phyloP scores from a whole-genome alignment of 768 basidiomycete genomes.

The Phallus indusiatus region DNA sequence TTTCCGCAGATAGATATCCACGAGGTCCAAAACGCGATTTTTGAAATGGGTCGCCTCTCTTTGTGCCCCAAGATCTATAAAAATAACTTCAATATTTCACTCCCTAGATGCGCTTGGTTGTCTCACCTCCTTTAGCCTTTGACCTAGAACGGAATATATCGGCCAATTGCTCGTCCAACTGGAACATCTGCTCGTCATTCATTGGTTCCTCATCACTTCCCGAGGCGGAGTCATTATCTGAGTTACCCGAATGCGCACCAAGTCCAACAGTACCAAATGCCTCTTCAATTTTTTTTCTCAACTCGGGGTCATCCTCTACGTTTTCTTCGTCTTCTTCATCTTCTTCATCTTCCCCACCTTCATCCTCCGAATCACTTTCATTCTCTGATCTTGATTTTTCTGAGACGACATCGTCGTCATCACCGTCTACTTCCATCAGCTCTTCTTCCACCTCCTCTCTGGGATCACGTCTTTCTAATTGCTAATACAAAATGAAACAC shows the following conservation, averaged over 20 bases:
- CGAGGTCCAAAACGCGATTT: constrained; percentile 89
- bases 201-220: constrained; percentile 54
- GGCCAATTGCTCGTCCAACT: constrained; percentile 86
- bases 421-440: constrained; percentile 20
- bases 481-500: constrained; percentile 34
- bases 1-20: constrained; percentile 74
- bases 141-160: constrained; percentile 70
- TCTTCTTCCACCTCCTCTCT: constrained; percentile 28
- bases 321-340: constrained; percentile 37
- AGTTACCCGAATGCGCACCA: constrained; percentile 45
- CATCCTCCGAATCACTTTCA: constrained; percentile 15
- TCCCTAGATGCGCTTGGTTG: neutral
- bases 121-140: constrained; percentile 45
- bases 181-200: constrained; percentile 99
- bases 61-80: constrained; percentile 54
- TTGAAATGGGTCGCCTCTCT: constrained; percentile 94
- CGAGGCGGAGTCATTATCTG: constrained; percentile 32
- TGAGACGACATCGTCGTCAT: constrained; percentile 26
- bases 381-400: constrained; percentile 26
- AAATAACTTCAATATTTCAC: neutral
- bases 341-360: constrained; percentile 38
- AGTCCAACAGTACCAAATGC: constrained; percentile 52
- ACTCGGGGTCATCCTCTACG: constrained; percentile 34
- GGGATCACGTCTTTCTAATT: constrained; percentile 70
- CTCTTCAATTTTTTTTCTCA: constrained; percentile 58